Conservation (phyloP, 2,329 filamentous ascomycete species). For the Endoconidiophora polonica region DNA sequence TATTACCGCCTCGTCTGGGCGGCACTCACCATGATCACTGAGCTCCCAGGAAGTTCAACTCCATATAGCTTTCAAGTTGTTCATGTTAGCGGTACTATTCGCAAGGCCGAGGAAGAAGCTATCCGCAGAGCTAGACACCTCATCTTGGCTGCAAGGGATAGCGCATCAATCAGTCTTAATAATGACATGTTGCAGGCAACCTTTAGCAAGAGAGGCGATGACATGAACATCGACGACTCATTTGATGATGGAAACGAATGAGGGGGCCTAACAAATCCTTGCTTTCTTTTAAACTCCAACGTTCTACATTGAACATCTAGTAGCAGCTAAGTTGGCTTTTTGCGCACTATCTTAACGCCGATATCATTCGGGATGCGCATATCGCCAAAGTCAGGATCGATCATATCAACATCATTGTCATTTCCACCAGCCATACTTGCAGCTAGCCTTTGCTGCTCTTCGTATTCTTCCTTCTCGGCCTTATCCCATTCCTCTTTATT, state of each 20-base stretch:
- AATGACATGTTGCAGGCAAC: constrained; percentile 14
- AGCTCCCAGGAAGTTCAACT: constrained; percentile 42
- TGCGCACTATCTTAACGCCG: constrained; percentile 58
- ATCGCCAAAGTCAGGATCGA: constrained; percentile 34
- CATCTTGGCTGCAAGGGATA: constrained; percentile 48
- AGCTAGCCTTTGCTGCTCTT: constrained; percentile 48
- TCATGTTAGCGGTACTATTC: constrained; percentile 80
- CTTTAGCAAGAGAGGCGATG: constrained; percentile 9
- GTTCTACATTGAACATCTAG: not conserved
- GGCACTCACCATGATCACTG: constrained; percentile 64
- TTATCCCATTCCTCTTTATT: constrained; percentile 76
- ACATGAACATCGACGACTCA: constrained; percentile 16
- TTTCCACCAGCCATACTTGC: constrained; percentile 17
- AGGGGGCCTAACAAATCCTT: not conserved
- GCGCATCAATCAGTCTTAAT: constrained; percentile 16
- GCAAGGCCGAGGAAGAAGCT: constrained; percentile 79
- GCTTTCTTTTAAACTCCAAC: not conserved
- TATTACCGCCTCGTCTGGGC: constrained; percentile 85
- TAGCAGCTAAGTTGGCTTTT: constrained; percentile 29
- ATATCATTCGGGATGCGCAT: constrained; percentile 37
- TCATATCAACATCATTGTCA: constrained; percentile 15
- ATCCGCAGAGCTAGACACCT: constrained; percentile 59
- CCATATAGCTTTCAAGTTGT: constrained; percentile 71
- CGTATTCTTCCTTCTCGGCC: constrained; percentile 55
- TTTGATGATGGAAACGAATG: constrained; percentile 18